These are phyloP conservation scores for Sporothrix brasiliensis DNA, from an alignment of 2,329 filamentous ascomycete genomes.

Conservation along the genomic window DNA sequence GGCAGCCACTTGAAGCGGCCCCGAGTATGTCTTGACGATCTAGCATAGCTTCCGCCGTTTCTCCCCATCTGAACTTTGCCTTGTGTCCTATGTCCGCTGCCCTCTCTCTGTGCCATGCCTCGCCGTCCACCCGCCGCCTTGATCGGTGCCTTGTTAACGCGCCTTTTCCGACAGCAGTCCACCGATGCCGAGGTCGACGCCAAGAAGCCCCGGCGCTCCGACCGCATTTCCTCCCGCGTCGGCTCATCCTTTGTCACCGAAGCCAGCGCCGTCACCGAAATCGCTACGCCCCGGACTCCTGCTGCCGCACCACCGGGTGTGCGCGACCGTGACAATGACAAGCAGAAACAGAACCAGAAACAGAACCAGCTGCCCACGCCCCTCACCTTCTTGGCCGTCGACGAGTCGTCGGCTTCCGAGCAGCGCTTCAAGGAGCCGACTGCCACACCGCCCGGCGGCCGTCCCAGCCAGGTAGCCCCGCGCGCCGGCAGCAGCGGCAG, in stretches of 20 bases:
- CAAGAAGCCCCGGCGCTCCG: conserved; percentile 83
- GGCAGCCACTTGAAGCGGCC: conserved; percentile 41
- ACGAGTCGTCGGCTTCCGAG: conserved; percentile 53
- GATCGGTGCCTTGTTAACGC: conserved; percentile 30
- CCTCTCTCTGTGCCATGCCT: background rate
- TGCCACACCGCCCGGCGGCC: conserved; percentile 67
- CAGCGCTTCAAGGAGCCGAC: conserved; percentile 67
- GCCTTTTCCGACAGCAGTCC: conserved; percentile 58
- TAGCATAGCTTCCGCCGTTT: background rate
- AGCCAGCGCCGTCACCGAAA: conserved; percentile 27
- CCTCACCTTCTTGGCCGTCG: conserved; percentile 62
- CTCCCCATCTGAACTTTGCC: background rate
- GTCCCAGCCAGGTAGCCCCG: conserved; percentile 58
- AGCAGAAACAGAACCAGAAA: conserved; percentile 47
- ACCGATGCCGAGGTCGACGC: conserved; percentile 63
- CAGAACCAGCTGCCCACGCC: conserved; percentile 74
- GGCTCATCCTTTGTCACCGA: conserved; percentile 32
- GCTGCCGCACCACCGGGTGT: conserved; percentile 11
- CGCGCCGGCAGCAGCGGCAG: conserved; percentile 44
- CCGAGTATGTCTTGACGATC: conserved; percentile 37
- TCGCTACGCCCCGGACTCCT: conserved; percentile 12
- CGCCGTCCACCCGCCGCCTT: background rate
- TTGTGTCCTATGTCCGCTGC: background rate
- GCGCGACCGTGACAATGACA: background rate
- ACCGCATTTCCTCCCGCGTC: conserved; percentile 65